Base-by-base conservation (phyloP, 2,329 filamentous ascomycete genomes). In the Claviceps digitariae region DNA sequence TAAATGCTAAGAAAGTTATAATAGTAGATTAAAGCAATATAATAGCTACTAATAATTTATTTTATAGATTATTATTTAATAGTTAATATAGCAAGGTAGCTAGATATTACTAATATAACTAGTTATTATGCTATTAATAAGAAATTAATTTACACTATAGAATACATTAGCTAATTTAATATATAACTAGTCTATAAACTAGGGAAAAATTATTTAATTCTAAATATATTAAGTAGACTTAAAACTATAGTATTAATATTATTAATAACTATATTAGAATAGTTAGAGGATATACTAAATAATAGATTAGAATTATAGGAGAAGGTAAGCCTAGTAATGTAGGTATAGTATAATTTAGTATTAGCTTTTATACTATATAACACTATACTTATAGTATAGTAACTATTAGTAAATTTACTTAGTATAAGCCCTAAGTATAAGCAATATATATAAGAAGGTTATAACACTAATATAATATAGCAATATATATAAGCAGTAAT, bases 271-370 rank as follows among this genome's bases (percentile, higher is more conserved):
- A 29, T 29, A 29, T 4, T 29, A 4, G 8, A 8, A 29, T 8
- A 29, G 17, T 21, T 41, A 41, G 40, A 41, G 5, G 17, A 43
- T 43, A 43, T 21, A 1, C 40, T 43, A 7, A 17, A 43, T 43
- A 43, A 43, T 21, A 20, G n/a, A 21, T 17, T 21, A 43, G 40
- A 43, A 10, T 10, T 20, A 20, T 43, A 43, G 40, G 4, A 43
- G 3, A 4, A 7, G 7, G 2, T 20, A 1, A 9, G 9, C 4
- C 5, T 2, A 7, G 15, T 5, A 43, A 5, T 4, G 3, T n/a
- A 5, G 8, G 10, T 4, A 4, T 1, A 43, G 8, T 17, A 2
- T 21, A 8, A 43, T 21, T 5, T 21, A 21, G 27, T 29, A 29
- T 29, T 29, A 29, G 27, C 27, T 20, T 17, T 43, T 20, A 43